A percentile compares a stretch with the other conserved stretches of the same genome.
These are phyloP conservation scores for Thozetella sp. DNA, from an alignment of 495 filamentous ascomycete genomes.

Conservation along the genomic window DNA sequence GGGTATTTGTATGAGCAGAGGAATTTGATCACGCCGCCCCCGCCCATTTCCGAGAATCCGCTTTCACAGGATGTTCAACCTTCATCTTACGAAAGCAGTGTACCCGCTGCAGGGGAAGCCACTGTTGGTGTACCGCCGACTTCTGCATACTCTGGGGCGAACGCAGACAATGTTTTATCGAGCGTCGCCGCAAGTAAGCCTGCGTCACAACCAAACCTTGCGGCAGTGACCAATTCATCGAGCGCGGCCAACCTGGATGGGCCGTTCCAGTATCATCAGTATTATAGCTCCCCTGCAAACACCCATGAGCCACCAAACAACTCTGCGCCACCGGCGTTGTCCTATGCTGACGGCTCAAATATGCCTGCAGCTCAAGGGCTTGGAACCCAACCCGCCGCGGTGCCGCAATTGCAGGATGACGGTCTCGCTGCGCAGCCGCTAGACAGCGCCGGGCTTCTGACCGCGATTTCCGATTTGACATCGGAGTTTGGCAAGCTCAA, in stretches of 20 bases:
- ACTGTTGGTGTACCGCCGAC: too few species aligned
- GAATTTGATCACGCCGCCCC: neutral
- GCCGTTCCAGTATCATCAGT: too few species aligned
- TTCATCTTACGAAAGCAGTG: neutral
- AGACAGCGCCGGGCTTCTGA: neutral
- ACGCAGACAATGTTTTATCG: too few species aligned
- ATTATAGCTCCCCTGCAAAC: too few species aligned
- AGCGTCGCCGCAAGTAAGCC: too few species aligned
- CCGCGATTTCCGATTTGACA: neutral
- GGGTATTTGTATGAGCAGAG: neutral
- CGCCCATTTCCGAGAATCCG: neutral
- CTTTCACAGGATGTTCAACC: neutral
- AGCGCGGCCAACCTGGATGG: too few species aligned
- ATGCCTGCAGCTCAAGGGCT: neutral
- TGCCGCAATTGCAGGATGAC: neutral
- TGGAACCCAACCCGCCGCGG: neutral
- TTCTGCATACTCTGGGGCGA: too few species aligned
- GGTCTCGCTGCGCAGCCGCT: neutral
- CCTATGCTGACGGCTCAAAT: too few species aligned
- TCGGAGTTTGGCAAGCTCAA: neutral
- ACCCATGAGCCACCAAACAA: too few species aligned
- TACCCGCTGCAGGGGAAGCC: neutral
- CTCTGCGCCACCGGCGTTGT: too few species aligned
- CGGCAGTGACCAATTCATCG: too few species aligned
- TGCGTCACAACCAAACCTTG: too few species aligned